A percentile compares a stretch with the other conserved stretches of the same genome.
Conservation (phyloP, 2,329 filamentous ascomycete genomes). For the Colletotrichum graminicola region DNA sequence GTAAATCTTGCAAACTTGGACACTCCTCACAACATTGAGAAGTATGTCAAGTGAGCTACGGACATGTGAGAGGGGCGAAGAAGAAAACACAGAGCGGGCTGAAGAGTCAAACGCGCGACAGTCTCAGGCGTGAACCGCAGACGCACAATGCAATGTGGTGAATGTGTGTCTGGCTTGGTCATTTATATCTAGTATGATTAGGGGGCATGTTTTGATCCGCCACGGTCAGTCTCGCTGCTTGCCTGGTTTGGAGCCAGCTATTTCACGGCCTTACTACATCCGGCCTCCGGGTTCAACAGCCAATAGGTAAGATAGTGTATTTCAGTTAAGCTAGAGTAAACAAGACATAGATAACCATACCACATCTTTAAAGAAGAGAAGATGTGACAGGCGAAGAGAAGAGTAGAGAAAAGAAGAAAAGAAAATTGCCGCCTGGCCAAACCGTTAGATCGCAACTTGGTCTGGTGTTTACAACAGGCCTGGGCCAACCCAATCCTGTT, state of each 20-base stretch:
- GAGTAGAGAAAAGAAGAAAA: not conserved
- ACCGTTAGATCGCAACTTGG: not conserved
- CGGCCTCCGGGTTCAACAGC: not conserved
- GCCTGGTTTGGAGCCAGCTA: not conserved
- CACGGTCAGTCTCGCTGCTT: not conserved
- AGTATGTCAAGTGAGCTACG: too few relatives aligned
- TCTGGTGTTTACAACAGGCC: not conserved
- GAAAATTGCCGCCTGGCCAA: not conserved
- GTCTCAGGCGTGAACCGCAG: not conserved
- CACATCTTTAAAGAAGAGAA: not conserved
- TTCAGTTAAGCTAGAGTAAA: not conserved
- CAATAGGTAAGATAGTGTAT: not conserved
- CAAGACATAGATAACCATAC: not conserved
- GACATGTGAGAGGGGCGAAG: too few relatives aligned
- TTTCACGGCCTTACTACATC: not conserved
- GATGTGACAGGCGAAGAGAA: not conserved
- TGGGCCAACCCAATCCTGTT: not conserved
- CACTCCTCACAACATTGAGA: too few relatives aligned
- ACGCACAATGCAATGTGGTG: too few relatives aligned
- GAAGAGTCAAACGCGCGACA: not conserved
- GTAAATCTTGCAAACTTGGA: not conserved
- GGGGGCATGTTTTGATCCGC: not conserved
- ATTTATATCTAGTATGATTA: not conserved
- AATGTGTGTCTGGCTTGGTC: not conserved
- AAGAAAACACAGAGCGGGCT: too few relatives aligned